Conservation (phyloP, 208 protist species). For the Crithidia acanthocephali region DNA sequence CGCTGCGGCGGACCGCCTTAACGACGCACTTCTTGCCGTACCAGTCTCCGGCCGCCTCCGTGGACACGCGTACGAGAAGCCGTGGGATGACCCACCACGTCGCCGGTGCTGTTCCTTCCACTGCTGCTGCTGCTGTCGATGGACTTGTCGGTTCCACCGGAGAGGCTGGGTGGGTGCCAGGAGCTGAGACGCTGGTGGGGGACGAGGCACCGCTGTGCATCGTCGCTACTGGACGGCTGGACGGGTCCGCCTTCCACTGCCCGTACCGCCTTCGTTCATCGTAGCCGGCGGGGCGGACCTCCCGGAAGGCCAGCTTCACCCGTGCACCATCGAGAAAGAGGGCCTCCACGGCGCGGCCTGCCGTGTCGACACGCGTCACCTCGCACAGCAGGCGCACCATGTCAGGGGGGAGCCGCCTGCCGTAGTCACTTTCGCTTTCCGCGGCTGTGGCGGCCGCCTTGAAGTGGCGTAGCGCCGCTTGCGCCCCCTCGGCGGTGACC, state of each 20-base stretch:
- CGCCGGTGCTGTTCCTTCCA: neutral
- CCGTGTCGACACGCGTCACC: slow-evolving; percentile 65
- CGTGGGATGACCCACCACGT: slow-evolving; percentile 81
- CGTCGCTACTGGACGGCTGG: slow-evolving; percentile 55
- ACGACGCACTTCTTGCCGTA: slow-evolving; percentile 80
- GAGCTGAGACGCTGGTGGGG: slow-evolving; percentile 9
- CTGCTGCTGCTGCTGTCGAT: neutral
- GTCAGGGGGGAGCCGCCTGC: slow-evolving; percentile 43
- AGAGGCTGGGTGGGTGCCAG: neutral
- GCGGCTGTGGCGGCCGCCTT: slow-evolving; percentile 44
- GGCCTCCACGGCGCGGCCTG: slow-evolving; percentile 52
- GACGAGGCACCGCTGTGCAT: slow-evolving; percentile 28
- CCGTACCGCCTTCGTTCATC: slow-evolving; percentile 63
- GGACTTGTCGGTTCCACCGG: neutral
- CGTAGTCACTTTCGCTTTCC: slow-evolving; percentile 61
- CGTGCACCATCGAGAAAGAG: slow-evolving; percentile 73
- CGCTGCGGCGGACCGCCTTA: slow-evolving; percentile 43
- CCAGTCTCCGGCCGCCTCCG: slow-evolving; percentile 56
- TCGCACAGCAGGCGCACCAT: slow-evolving; percentile 67
- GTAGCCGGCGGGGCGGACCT: slow-evolving; percentile 79
- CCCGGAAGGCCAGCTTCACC: slow-evolving; percentile 46
- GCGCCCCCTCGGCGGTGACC: neutral
- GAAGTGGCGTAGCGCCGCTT: slow-evolving; percentile 40
- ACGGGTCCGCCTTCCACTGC: slow-evolving; percentile 73
- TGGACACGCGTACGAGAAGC: slow-evolving; percentile 74